These are phyloP conservation scores for Pichia sp. DNA, from an alignment of 1,139 yeast genomes.

Conservation along the genomic window DNA sequence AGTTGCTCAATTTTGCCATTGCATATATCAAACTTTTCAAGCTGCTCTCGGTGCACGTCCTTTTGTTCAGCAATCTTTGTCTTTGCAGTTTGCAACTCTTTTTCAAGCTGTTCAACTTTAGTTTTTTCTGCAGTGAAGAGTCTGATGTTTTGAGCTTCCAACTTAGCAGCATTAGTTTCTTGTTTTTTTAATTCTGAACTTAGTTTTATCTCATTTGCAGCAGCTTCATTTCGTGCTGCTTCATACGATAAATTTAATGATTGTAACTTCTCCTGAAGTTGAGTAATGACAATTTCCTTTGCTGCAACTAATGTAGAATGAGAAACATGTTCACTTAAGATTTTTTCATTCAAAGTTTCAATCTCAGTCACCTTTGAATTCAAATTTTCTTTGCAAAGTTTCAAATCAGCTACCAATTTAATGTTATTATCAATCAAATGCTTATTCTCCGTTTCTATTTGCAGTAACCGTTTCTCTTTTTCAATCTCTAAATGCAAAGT, in stretches of 20 bases:
- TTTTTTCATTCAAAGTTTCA: not conserved
- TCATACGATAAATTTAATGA: too few relatives aligned
- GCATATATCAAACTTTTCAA: not conserved
- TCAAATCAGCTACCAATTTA: too few relatives aligned
- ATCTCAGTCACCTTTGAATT: too few relatives aligned
- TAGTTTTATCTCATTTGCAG: not conserved
- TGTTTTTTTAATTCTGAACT: not conserved
- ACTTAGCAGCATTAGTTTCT: not conserved
- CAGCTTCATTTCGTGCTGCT: not conserved
- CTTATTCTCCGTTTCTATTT: too few relatives aligned
- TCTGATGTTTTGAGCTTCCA: constrained; percentile 7
- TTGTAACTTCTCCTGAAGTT: too few relatives aligned
- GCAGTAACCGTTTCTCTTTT: too few relatives aligned
- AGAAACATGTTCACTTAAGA: too few relatives aligned
- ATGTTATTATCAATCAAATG: too few relatives aligned
- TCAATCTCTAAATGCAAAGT: not conserved
- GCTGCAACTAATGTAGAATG: too few relatives aligned
- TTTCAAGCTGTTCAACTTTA: not conserved
- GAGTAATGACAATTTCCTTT: too few relatives aligned
- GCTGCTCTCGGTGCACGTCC: not conserved
- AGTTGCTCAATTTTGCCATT: not conserved
- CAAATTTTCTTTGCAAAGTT: too few relatives aligned
- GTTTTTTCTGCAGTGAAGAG: constrained; percentile 7
- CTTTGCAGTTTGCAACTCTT: not conserved
- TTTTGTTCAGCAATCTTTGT: not conserved